Evolutionary conservation across 441 rosid species (phyloP), one percentile per base, ranked within the genome.

Genomic region (Sinapis alba): DNA sequence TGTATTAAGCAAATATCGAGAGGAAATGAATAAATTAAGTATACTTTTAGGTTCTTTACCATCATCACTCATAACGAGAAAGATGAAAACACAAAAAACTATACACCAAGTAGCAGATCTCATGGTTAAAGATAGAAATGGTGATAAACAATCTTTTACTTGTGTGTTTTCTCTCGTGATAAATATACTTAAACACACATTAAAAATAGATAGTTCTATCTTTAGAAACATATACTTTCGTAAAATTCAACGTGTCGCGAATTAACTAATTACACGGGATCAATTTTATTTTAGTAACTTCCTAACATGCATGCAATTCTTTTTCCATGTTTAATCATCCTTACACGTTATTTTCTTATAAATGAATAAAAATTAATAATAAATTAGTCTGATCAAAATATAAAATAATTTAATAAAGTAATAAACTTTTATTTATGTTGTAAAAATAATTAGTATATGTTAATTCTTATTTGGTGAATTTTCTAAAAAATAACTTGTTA

Each of bases 71-170:
- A 54, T 13, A 6, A 56, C 12, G 43, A 64, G 23, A 73, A 54
- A 73, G 21, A 41, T 5, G 53, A 63, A 30, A 38, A 26, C 43
- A 64, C 62, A 50, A 21, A 18, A 62, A 62, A 16, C 38, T 15
- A 51, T 51, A 32, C 36, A 72, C 26, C 75, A 32, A 32, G 51
- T 50, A 50, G 68, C 36, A 62, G 30, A 51, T 72, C 34, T 72
- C 62, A 72, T 72, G 47, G 26, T 6, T 50, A n/a, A 26, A 43
- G 11, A 27, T 16, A 11, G 56, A 50, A 50, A 28, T 36, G 5
- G 43, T 3, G n/a, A 3, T 36, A 36, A 36, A 36, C 43, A 36
- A 36, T 36, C 43, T 36, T 36, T 36, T 36, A 45, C 51, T 45
- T 45, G 51, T 15, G 2, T 68, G 43, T 0, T 68, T 54, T n/a